Percentiles rank a stretch among this genome's conserved stretches.
Evolutionary conservation across 1,284 basidiomycete species (phyloP).

Genomic region (Meira miltonrushii): DNA sequence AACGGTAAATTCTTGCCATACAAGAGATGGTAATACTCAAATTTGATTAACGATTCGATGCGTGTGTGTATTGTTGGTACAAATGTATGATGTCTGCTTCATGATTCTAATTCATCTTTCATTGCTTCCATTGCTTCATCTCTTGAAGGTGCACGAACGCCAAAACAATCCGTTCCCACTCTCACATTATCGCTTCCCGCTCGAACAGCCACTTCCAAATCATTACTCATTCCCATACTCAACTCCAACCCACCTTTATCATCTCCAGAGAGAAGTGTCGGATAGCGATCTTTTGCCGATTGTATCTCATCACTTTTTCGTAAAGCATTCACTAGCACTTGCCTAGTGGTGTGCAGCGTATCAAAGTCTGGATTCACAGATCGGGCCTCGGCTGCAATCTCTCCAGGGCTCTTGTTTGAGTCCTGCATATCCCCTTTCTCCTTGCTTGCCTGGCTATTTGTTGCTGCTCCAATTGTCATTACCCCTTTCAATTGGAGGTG

Average conservation of each 20-base stretch:
- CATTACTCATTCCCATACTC: slow-evolving; percentile 98
- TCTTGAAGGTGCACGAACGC: slow-evolving; percentile 54
- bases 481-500: slow-evolving; percentile 72
- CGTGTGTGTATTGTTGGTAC: neutral
- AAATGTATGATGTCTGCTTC: neutral
- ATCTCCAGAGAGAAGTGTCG: slow-evolving; percentile 15
- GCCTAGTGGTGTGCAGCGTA: slow-evolving; percentile 63
- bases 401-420: neutral
- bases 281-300: slow-evolving; percentile 20
- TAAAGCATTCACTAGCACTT: slow-evolving; percentile 58
- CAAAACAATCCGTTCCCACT: slow-evolving; percentile 89
- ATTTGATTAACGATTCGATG: neutral
- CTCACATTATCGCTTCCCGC: slow-evolving; percentile 81
- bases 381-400: slow-evolving; percentile 46
- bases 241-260: slow-evolving; percentile 64
- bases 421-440: slow-evolving; percentile 25
- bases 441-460: slow-evolving; percentile 54
- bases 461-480: slow-evolving; percentile 87
- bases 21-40: slow-evolving; percentile 24
- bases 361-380: slow-evolving; percentile 80
- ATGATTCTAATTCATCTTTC: slow-evolving; percentile 29
- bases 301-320: slow-evolving; percentile 14
- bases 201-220: slow-evolving; percentile 79
- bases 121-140: slow-evolving; percentile 39
- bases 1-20: slow-evolving; percentile 45